Evolutionary conservation across 2,329 filamentous ascomycete species (phyloP).

Genomic region (Monilinia polystroma): DNA sequence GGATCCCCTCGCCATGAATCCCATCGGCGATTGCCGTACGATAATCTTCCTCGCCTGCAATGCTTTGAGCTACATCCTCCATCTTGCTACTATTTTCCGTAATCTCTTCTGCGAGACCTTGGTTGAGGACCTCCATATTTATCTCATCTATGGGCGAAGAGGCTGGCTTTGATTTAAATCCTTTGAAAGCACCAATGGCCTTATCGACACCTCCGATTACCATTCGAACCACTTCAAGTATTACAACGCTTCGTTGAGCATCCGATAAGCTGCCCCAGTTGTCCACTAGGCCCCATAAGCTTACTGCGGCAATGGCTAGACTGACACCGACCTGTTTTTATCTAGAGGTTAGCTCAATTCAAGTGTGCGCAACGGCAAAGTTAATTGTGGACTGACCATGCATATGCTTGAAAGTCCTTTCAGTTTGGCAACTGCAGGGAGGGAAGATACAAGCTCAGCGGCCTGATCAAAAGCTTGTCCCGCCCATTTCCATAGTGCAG

Average conservation of each 20-base stretch:
- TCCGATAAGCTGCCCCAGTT: background rate
- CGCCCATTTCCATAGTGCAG: slow-evolving; percentile 3
- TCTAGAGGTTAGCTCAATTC: background rate
- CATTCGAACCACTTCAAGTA: slow-evolving; percentile 1
- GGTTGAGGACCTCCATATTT: background rate
- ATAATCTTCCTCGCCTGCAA: background rate
- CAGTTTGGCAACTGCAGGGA: background rate
- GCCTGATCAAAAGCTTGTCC: slow-evolving; percentile 1
- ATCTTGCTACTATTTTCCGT: background rate
- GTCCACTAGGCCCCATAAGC: background rate
- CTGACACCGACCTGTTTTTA: background rate
- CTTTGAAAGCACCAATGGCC: background rate
- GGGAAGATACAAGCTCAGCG: background rate
- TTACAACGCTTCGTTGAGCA: background rate
- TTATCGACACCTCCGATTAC: slow-evolving; percentile 8
- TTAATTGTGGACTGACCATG: background rate
- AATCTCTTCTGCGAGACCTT: background rate
- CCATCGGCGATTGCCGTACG: background rate
- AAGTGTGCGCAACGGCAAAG: background rate
- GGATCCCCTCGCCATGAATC: background rate
- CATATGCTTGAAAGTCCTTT: slow-evolving; percentile 8
- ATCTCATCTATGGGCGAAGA: background rate
- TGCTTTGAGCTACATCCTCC: background rate
- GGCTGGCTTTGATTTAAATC: background rate
- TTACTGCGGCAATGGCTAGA: background rate